Evolutionary conservation across 768 basidiomycete species (phyloP), one percentile per base, ranked within the genome.

Genomic region (Filobasidium floriforme): DNA sequence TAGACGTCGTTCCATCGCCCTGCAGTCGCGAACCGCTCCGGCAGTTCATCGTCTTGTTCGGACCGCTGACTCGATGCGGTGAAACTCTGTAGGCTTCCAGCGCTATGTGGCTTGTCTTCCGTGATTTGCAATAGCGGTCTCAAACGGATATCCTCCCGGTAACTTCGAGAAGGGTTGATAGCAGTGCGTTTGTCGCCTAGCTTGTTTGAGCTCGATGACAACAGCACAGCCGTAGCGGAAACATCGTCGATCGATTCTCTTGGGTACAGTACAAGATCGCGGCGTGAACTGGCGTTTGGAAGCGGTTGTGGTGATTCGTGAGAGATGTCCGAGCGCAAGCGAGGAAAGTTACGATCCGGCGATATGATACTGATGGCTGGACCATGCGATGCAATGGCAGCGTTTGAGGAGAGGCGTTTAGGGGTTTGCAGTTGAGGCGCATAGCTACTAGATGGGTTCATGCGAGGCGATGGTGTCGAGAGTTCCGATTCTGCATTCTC

Each of bases 331-430:
- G 54, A 26, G 14, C 26, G 19, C 54, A 57, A 15, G 7, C 54
- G 54, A 15, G 54, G 54, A 32, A 57, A 57, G 54, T 57, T 57
- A 15, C 54, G 54, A 57, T 57, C 29, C 12, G 54, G 54, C 15
- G 54, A 57, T 24, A 57, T 57, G 54, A 57, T 57, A n/a, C 54
- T 57, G 54, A 57, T 57, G 5, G 24, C 54, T 26, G 54, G 54
- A 26, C 54, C 54, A 32, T 57, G 54, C 5, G 54, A 6, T 15
- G 29, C 54, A 15, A 57, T 57, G n/a, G 54, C 26, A 24, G 54
- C 54, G 15, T 15, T 15, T 7, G 54, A 57, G 6, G 54, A 26
- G 6, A 57, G 19, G 24, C 29, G 22, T 32, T 57, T 22, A 26
- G 54, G 54, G 4, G 54, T 57, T 4, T 24, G 54, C 29, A 28